A percentile compares a stretch with the other conserved stretches of the same genome.
Conservation (phyloP, 2,329 filamentous ascomycete species). For the Anthostomella pinea region DNA sequence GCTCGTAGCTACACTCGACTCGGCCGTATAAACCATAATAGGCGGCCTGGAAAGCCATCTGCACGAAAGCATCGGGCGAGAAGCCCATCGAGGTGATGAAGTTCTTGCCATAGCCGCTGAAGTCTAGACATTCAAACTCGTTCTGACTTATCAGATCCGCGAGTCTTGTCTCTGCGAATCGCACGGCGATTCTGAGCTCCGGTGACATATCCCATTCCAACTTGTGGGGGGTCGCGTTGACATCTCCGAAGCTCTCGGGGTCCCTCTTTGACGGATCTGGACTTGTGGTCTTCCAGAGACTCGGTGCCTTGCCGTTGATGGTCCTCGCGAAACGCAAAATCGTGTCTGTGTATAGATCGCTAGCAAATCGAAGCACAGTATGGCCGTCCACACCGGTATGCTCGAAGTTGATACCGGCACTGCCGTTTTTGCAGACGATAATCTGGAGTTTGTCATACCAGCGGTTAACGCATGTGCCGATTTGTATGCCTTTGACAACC, state of each 20-base stretch:
- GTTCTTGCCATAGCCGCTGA: constrained; percentile 87
- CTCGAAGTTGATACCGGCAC: constrained; percentile 98
- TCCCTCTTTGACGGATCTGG: constrained; percentile 92
- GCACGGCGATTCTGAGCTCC: constrained; percentile 83
- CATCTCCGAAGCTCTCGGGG: constrained; percentile 86
- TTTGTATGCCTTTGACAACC: constrained; percentile 88
- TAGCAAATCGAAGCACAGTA: constrained; percentile 92
- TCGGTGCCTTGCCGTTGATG: constrained; percentile 91
- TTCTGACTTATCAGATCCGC: constrained; percentile 96
- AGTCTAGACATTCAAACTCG: constrained; percentile 91
- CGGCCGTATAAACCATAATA: constrained; percentile 96
- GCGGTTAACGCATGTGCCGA: constrained; percentile 94
- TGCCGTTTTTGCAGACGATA: constrained; percentile 98
- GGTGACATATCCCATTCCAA: constrained; percentile 97
- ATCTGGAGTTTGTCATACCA: constrained; percentile 99
- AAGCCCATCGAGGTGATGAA: constrained; percentile 97
- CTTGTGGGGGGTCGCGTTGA: constrained; percentile 91
- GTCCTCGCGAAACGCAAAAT: constrained; percentile 92
- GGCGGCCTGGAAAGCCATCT: constrained; percentile 98
- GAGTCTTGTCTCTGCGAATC: constrained; percentile 91
- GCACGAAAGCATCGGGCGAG: constrained; percentile 94
- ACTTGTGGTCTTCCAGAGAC: constrained; percentile 84
- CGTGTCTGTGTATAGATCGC: constrained; percentile 95
- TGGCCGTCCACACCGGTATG: constrained; percentile 98
- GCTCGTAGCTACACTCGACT: constrained; percentile 94